These are phyloP conservation scores for Collybiopsis luxurians DNA, from an alignment of 768 basidiomycete genomes.

Conservation along the genomic window DNA sequence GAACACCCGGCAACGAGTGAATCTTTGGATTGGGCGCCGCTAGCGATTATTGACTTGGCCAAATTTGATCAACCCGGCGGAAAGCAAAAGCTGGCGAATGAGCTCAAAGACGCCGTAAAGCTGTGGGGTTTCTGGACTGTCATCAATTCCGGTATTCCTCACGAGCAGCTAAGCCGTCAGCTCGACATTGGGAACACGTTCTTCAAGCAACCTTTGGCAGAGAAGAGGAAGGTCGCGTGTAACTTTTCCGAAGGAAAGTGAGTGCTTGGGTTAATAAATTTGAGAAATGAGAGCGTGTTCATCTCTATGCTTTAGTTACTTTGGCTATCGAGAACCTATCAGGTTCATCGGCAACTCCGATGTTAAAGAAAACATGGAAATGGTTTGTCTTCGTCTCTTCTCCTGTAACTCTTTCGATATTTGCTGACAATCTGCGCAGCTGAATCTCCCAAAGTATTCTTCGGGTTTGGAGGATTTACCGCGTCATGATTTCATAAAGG, in stretches of 20 bases:
- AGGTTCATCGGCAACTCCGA: conserved; percentile 26
- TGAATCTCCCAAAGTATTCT: conserved; percentile 36
- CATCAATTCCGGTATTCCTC: conserved; percentile 33
- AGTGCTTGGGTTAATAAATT: conserved; percentile 7
- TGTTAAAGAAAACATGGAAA: conserved; percentile 37
- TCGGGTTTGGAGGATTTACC: conserved; percentile 15
- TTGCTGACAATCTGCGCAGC: conserved; percentile 3
- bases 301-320: conserved; percentile 18
- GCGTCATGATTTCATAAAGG: conserved; percentile 20
- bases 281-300: too few relatives aligned
- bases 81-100: conserved; percentile 25
- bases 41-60: conserved; percentile 36
- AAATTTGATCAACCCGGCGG: conserved; percentile 29
- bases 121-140: conserved; percentile 42
- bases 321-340: conserved; percentile 34
- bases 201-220: conserved; percentile 31
- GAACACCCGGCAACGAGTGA: conserved; percentile 20
- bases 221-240: conserved; percentile 27
- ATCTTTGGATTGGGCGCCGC: conserved; percentile 31
- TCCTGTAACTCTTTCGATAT: neutral
- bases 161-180: conserved; percentile 33
- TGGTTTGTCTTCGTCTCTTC: conserved; percentile 10
- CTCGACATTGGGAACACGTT: conserved; percentile 34
- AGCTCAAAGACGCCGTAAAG: conserved; percentile 35
- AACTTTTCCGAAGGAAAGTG: conserved; percentile 31